Conservation (phyloP, 768 basidiomycete genomes). For the Cystofilobasidium bisporidii region DNA sequence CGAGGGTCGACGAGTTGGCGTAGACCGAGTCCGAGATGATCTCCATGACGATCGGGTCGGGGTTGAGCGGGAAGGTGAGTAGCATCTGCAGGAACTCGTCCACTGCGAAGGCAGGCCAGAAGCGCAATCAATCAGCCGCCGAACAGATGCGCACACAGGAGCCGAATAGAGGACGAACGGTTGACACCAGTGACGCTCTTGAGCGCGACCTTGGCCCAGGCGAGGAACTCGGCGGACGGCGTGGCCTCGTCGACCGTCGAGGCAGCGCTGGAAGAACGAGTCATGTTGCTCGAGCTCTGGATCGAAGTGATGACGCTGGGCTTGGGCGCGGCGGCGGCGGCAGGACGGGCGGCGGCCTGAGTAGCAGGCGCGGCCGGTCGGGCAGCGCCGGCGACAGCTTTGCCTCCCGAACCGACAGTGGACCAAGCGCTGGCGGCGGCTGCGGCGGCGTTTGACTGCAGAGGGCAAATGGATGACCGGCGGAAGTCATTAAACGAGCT, state of each 20-base stretch:
- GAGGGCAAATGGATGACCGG: too few relatives aligned
- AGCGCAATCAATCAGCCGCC: slow-evolving; percentile 20
- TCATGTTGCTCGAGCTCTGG: slow-evolving; percentile 18
- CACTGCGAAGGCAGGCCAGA: slow-evolving; percentile 45
- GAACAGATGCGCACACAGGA: too few relatives aligned
- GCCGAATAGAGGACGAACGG: slow-evolving; percentile 44
- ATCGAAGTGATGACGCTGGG: slow-evolving; percentile 28
- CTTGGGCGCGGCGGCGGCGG: slow-evolving; percentile 35
- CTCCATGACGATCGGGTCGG: slow-evolving; percentile 68
- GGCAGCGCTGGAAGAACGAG: slow-evolving; percentile 30
- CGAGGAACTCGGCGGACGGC: slow-evolving; percentile 81
- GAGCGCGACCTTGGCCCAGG: slow-evolving; percentile 77
- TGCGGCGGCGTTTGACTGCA: slow-evolving; percentile 7
- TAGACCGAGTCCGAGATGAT: slow-evolving; percentile 94
- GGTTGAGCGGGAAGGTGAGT: slow-evolving; percentile 84
- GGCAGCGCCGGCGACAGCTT: slow-evolving; percentile 40
- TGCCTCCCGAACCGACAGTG: slow-evolving; percentile 73
- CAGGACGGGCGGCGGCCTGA: slow-evolving; percentile 31
- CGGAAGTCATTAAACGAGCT: too few relatives aligned
- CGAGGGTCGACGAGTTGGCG: slow-evolving; percentile 83
- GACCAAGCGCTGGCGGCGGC: slow-evolving; percentile 55
- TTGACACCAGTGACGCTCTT: slow-evolving; percentile 62
- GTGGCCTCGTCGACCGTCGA: slow-evolving; percentile 51
- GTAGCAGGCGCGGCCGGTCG: slow-evolving; percentile 42
- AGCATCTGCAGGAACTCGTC: slow-evolving; percentile 96